These are phyloP conservation scores for Pichia exigua DNA, from an alignment of 805 yeast genomes.

Conservation along the genomic window DNA sequence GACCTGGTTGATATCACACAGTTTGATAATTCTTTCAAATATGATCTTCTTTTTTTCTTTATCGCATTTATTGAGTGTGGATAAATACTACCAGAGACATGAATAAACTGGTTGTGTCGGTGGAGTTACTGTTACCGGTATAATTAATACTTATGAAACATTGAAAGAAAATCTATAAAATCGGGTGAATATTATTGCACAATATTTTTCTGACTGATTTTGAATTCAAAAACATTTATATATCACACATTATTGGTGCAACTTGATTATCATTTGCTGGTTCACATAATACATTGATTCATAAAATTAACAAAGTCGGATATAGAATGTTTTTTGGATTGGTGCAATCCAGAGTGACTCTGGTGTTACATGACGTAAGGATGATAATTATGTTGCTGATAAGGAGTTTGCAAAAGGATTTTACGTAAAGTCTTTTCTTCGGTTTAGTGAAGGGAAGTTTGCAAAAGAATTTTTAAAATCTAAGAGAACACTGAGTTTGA, in stretches of 20 bases:
- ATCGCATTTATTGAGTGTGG: not conserved
- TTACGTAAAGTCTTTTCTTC: conserved; percentile 27
- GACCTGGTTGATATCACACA: no score
- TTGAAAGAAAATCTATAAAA: conserved; percentile 29
- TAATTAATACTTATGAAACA: conserved; percentile 40
- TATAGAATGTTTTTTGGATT: conserved; percentile 39
- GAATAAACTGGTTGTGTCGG: conserved; percentile 16
- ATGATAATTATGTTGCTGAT: conserved; percentile 14
- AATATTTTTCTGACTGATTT: conserved; percentile 50
- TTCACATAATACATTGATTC: conserved; percentile 28
- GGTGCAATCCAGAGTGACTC: conserved; percentile 37
- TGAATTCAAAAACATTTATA: conserved; percentile 36
- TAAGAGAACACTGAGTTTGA: conserved; percentile 32
- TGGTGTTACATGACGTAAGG: conserved; percentile 33
- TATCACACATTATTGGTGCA: conserved; percentile 68
- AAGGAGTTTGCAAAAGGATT: conserved; percentile 12
- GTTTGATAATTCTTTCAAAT: no score
- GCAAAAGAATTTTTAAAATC: conserved; percentile 26
- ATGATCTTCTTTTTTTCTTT: no score
- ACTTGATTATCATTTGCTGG: conserved; percentile 58
- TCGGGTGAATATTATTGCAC: conserved; percentile 35
- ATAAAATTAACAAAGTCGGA: conserved; percentile 37
- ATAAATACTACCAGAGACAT: not conserved
- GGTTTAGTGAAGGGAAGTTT: conserved; percentile 32
- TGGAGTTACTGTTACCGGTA: conserved; percentile 47